phyloP scores from a whole-genome alignment of 495 filamentous ascomycete genomes.

The Penicillium odoratum region DNA sequence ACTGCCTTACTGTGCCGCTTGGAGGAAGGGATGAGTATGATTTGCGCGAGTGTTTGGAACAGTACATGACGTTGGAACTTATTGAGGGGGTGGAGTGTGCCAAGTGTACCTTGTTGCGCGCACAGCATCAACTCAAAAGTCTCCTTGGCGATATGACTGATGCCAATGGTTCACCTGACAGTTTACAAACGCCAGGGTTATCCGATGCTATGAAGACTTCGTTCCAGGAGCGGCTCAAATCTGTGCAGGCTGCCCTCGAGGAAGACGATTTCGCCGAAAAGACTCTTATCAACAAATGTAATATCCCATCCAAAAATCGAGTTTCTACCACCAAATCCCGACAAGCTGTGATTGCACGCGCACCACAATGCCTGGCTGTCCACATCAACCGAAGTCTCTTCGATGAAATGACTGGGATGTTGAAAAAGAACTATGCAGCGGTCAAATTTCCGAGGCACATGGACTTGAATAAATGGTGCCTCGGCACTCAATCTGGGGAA shows the following conservation, averaged over 20 bases:
- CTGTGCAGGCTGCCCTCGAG: slow-evolving; percentile 68
- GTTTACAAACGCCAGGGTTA: slow-evolving; percentile 24
- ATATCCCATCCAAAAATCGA: slow-evolving; percentile 66
- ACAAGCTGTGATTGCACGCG: slow-evolving; percentile 79
- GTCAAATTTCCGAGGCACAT: slow-evolving; percentile 73
- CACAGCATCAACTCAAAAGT: slow-evolving; percentile 47
- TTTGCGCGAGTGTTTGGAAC: slow-evolving; percentile 75
- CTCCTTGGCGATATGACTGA: slow-evolving; percentile 41
- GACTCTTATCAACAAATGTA: slow-evolving; percentile 68
- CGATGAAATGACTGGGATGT: slow-evolving; percentile 72
- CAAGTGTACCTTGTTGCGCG: slow-evolving; percentile 78
- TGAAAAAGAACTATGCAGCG: slow-evolving; percentile 78
- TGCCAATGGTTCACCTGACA: slow-evolving; percentile 22
- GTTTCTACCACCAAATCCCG: slow-evolving; percentile 79
- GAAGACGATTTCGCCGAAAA: slow-evolving; percentile 79
- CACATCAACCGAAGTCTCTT: slow-evolving; percentile 93
- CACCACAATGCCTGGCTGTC: slow-evolving; percentile 74
- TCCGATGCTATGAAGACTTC: slow-evolving; percentile 37
- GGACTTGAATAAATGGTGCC: slow-evolving; percentile 76
- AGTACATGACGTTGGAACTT: slow-evolving; percentile 78
- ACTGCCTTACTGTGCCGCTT: slow-evolving; percentile 85
- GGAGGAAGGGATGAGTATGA: slow-evolving; percentile 57
- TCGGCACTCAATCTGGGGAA: slow-evolving; percentile 49
- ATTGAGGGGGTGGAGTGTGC: slow-evolving; percentile 89
- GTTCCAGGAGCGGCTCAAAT: slow-evolving; percentile 52